Conservation (phyloP, 1,284 basidiomycete species). For the Hymenochaete sp. region DNA sequence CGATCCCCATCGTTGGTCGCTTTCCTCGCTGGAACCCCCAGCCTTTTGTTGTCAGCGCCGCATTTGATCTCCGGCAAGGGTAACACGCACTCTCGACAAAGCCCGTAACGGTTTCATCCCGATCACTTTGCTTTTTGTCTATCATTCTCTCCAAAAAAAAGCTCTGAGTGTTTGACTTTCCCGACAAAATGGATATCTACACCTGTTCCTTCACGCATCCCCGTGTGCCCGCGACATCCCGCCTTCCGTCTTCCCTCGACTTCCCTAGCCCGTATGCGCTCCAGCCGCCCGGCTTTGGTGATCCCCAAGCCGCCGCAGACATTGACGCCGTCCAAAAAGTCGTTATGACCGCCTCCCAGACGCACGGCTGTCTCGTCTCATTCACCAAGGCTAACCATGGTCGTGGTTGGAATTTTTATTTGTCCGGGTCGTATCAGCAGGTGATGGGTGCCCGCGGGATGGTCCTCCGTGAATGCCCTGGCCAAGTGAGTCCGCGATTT, state of each 20-base stretch:
- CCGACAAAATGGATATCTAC: slow-evolving; percentile 76
- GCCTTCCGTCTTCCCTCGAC: slow-evolving; percentile 55
- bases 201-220: slow-evolving; percentile 86
- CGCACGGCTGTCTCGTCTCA: slow-evolving; percentile 76
- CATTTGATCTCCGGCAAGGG: too few relatives aligned
- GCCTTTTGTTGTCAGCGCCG: too few relatives aligned
- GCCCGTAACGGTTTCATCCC: background rate
- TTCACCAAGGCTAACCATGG: slow-evolving; percentile 68
- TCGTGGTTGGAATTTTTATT: slow-evolving; percentile 79
- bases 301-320: slow-evolving; percentile 35
- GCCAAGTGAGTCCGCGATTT: too few relatives aligned
- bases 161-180: slow-evolving; percentile 1
- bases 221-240: slow-evolving; percentile 56
- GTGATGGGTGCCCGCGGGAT: slow-evolving; percentile 87
- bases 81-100: background rate
- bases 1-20: too few relatives aligned
- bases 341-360: slow-evolving; percentile 67
- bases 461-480: slow-evolving; percentile 83
- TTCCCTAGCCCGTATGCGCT: slow-evolving; percentile 38
- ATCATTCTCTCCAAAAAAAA: slow-evolving; percentile 2
- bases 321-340: slow-evolving; percentile 76
- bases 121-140: background rate
- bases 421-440: slow-evolving; percentile 86
- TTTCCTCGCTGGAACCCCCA: too few relatives aligned
- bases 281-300: slow-evolving; percentile 22